Evolutionary conservation across 257 asterid genomes (phyloP).

Genomic region (Salvia hispanica): DNA sequence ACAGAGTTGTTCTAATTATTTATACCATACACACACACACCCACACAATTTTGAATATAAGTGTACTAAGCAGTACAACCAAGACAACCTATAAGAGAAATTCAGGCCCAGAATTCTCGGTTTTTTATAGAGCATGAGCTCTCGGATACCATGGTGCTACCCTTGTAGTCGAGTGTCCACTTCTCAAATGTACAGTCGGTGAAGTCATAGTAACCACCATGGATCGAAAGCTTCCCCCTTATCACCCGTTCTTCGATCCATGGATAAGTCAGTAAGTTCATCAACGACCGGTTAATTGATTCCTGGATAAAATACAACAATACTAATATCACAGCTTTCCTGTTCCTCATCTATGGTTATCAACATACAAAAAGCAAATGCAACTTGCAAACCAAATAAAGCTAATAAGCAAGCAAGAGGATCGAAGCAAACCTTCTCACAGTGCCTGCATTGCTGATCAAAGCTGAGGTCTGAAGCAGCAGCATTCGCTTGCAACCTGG

Average conservation of each 20-base stretch:
- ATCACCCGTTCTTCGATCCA: slow-evolving; percentile 81
- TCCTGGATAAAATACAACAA: slow-evolving; percentile 52
- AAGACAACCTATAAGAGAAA: slow-evolving; percentile 1
- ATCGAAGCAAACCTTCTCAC: slow-evolving; percentile 69
- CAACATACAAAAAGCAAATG: neutral
- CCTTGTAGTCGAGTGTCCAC: slow-evolving; percentile 77
- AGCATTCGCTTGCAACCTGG: slow-evolving; percentile 66
- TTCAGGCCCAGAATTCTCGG: slow-evolving; percentile 75
- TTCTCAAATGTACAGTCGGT: slow-evolving; percentile 82
- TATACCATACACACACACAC: too few species aligned
- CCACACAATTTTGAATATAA: too few species aligned
- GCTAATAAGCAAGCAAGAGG: neutral
- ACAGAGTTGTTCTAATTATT: too few species aligned
- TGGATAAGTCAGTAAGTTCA: slow-evolving; percentile 77
- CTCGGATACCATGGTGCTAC: slow-evolving; percentile 36
- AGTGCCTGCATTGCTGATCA: slow-evolving; percentile 93
- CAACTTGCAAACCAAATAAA: neutral
- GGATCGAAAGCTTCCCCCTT: slow-evolving; percentile 61
- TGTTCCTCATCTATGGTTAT: too few species aligned
- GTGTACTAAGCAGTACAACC: too few species aligned
- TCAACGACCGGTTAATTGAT: slow-evolving; percentile 76
- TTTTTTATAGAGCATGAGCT: slow-evolving; percentile 49
- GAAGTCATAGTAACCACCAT: slow-evolving; percentile 97
- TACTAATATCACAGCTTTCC: too few species aligned
- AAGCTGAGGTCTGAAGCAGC: slow-evolving; percentile 77